These are phyloP conservation scores for Dalbergia cultrata DNA, from an alignment of 306 rosid genomes.

Conservation along the genomic window DNA sequence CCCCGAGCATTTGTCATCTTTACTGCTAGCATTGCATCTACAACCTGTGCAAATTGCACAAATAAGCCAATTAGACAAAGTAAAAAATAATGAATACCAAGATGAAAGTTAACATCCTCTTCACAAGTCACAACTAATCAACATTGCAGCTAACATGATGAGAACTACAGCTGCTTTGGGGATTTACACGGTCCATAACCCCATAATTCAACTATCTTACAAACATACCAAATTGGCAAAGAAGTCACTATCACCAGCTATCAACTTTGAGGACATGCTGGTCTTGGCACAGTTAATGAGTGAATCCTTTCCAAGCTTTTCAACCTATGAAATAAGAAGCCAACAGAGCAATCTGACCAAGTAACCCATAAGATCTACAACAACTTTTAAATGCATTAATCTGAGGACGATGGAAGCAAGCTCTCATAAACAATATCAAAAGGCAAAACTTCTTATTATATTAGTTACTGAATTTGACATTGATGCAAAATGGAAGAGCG, in stretches of 20 bases:
- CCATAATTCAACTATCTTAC: conserved; percentile 1
- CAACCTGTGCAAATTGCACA: conserved; percentile 68
- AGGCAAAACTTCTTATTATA: too few species aligned
- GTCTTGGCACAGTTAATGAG: conserved; percentile 94
- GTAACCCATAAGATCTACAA: conserved; percentile 8
- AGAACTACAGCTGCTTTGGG: conserved; percentile 7
- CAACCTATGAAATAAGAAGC: conserved; percentile 72
- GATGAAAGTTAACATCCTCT: neutral
- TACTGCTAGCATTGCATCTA: conserved; percentile 87
- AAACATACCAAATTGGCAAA: conserved; percentile 87
- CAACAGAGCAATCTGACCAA: conserved; percentile 30
- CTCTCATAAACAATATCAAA: too few species aligned
- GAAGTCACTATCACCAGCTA: conserved; percentile 92
- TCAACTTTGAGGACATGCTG: conserved; percentile 99
- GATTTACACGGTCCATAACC: neutral
- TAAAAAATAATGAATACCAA: conserved; percentile 1
- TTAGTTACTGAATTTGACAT: too few species aligned
- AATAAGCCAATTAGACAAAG: conserved; percentile 23
- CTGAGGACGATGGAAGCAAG: neutral
- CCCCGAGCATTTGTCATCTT: conserved; percentile 96
- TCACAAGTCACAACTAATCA: conserved; percentile 14
- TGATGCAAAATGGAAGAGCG: neutral
- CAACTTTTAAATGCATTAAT: conserved; percentile 21
- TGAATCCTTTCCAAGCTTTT: conserved; percentile 91
- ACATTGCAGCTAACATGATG: neutral